Evolutionary conservation across 768 basidiomycete genomes (phyloP), one percentile per base, ranked within the genome.

Genomic region (Amanita thiersii): DNA sequence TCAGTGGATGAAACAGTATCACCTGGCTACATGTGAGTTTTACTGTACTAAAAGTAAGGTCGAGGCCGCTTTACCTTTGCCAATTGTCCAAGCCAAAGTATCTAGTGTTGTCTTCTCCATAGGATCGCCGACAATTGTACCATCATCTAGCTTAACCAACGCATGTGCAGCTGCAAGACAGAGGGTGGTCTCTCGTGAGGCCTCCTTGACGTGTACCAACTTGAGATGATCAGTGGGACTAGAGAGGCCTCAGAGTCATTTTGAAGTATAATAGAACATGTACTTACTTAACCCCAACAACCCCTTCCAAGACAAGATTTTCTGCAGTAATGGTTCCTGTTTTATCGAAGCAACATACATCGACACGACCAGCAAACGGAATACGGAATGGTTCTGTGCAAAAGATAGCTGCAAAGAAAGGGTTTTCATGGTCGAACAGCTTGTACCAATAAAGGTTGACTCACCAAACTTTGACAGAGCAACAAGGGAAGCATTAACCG

Each of bases 371-470:
- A 4, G 96, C 96, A 47, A 69, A 87, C 0, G 96, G 93, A 47
- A 98, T 99, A 15, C 96, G 79, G 78, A 99, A 98, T 1, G 96
- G 96, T 54, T 99, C 96, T 12, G 96, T 99, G 58, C 96, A 98
- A 66, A 93, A 99, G 45, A 98, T 99, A 5, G 94, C 94, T 96
- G 17, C 6, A 17, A 20, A 39, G 49, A 28, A 52, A 18, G 24
- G 40, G 9, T 26, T 26, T 15, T 3, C n/a, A 12, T 17, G n/a
- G 17, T n/a, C n/a, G n/a, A n/a, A n/a, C n/a, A n/a, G n/a, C n/a
- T n/a, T n/a, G n/a, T n/a, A n/a, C n/a, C n/a, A 18, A 8, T 23
- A 11, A 19, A n/a, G n/a, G 8, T n/a, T 46, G 26, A 68, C 84
- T 12, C 49, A 93, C 92, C 84, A 56, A 70, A 91, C 61, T 96